Percentiles rank a stretch among this genome's conserved stretches.
These are phyloP conservation scores for Chlorella sp. DNA, from an alignment of 139 green algal genomes.

Conservation along the genomic window DNA sequence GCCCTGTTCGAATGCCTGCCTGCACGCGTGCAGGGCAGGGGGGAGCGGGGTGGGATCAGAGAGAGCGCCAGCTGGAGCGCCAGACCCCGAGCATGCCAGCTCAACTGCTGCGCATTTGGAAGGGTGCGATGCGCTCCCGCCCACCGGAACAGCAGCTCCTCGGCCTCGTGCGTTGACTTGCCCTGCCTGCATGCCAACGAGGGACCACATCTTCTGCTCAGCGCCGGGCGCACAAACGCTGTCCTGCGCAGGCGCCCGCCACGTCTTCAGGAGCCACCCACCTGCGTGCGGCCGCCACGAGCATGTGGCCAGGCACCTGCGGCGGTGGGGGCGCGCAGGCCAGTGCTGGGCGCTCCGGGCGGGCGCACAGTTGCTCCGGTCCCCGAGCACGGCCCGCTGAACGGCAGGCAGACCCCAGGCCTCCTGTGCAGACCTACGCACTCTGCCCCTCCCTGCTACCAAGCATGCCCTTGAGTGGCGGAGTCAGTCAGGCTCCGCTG, in stretches of 20 bases:
- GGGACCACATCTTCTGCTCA: no score
- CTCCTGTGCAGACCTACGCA: not conserved
- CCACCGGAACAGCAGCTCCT: slow-evolving; percentile 6
- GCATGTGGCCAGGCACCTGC: no score
- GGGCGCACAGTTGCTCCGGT: no score
- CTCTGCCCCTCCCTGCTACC: not conserved
- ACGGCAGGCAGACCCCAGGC: not conserved
- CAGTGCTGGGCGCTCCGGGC: no score
- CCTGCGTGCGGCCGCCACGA: no score
- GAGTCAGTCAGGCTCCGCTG: no score
- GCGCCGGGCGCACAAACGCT: no score
- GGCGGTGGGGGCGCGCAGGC: no score
- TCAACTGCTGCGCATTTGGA: not conserved
- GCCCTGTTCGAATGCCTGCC: not conserved
- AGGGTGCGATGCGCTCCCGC: not conserved
- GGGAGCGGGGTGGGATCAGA: not conserved
- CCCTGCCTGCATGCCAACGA: slow-evolving; percentile 7
- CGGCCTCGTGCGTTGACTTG: slow-evolving; percentile 25
- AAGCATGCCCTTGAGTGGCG: not conserved
- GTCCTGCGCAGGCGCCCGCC: no score
- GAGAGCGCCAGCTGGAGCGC: not conserved
- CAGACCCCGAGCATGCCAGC: not conserved
- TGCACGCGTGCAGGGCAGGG: not conserved
- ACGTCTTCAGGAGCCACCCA: no score
- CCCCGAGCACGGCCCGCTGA: no score